These are phyloP conservation scores for Ophiosphaerella herpotricha DNA, from an alignment of 2,329 filamentous ascomycete species.

Conservation along the genomic window DNA sequence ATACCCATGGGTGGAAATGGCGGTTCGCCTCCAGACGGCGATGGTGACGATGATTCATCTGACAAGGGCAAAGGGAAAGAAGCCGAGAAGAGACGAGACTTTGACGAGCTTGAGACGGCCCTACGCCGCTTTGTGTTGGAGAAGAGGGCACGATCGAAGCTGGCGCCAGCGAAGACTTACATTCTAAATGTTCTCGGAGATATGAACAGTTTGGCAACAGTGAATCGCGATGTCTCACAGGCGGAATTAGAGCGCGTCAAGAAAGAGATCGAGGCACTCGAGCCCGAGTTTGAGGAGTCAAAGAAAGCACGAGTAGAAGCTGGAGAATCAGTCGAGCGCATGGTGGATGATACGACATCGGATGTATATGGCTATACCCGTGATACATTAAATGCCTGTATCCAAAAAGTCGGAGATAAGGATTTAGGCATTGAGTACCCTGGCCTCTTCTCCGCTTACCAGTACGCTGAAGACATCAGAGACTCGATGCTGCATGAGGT, in stretches of 20 bases:
- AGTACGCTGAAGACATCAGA: slow-evolving; percentile 92
- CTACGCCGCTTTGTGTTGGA: slow-evolving; percentile 92
- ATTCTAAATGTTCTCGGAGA: slow-evolving; percentile 91
- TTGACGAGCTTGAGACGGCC: slow-evolving; percentile 86
- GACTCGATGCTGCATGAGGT: slow-evolving; percentile 90
- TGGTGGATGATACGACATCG: slow-evolving; percentile 82
- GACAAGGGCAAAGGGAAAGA: slow-evolving; percentile 68
- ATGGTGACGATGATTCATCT: slow-evolving; percentile 50
- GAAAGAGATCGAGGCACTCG: slow-evolving; percentile 77
- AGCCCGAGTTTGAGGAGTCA: slow-evolving; percentile 83
- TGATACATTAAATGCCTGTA: slow-evolving; percentile 73
- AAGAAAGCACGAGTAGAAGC: slow-evolving; percentile 80
- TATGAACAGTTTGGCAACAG: slow-evolving; percentile 77
- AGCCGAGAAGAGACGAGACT: slow-evolving; percentile 83
- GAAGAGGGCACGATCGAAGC: slow-evolving; percentile 91
- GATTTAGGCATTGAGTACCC: slow-evolving; percentile 85
- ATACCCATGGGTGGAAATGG: slow-evolving; percentile 68
- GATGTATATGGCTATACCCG: slow-evolving; percentile 86
- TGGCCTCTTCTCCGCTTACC: slow-evolving; percentile 81
- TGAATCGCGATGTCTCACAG: slow-evolving; percentile 86
- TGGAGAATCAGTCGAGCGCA: slow-evolving; percentile 77
- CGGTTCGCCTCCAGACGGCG: slow-evolving; percentile 39
- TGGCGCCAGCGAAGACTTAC: slow-evolving; percentile 94
- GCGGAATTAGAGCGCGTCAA: slow-evolving; percentile 83
- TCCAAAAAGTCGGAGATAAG: slow-evolving; percentile 73